Evolutionary conservation across 108 stramenopile genomes (phyloP).

Genomic region (Fistulifera pelliculosa): DNA sequence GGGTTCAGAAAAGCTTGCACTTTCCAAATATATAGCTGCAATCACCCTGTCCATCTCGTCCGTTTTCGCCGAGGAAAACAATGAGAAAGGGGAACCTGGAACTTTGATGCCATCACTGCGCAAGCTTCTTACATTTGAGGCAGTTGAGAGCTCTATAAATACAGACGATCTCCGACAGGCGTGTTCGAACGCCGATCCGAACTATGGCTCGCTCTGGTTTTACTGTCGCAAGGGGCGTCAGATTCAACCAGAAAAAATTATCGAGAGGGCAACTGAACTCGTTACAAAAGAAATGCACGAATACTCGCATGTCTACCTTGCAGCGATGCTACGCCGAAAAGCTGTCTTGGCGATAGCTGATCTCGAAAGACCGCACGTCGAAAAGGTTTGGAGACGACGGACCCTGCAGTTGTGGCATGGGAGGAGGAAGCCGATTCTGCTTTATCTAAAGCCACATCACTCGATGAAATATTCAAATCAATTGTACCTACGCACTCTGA

Average conservation of each 20-base stretch:
- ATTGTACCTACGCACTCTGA: slow-evolving; percentile 11
- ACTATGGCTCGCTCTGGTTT: slow-evolving; percentile 95
- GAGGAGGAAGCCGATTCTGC: slow-evolving; percentile 31
- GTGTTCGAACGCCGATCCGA: slow-evolving; percentile 94
- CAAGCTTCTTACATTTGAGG: neutral
- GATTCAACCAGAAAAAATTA: slow-evolving; percentile 73
- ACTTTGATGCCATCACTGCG: neutral
- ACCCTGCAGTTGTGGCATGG: slow-evolving; percentile 21
- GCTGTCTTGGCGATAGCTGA: slow-evolving; percentile 36
- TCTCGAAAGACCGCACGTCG: slow-evolving; percentile 10
- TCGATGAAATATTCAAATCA: slow-evolving; percentile 29
- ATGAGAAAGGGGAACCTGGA: neutral
- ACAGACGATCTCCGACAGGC: slow-evolving; percentile 47
- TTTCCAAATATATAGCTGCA: slow-evolving; percentile 3
- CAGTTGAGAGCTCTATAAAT: slow-evolving; percentile 4
- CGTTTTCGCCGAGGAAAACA: neutral
- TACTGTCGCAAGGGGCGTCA: slow-evolving; percentile 71
- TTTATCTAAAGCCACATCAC: slow-evolving; percentile 35
- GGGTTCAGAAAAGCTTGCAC: neutral
- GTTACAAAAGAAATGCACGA: slow-evolving; percentile 39
- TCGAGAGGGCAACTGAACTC: slow-evolving; percentile 40
- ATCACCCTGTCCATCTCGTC: slow-evolving; percentile 2
- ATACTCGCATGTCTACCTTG: slow-evolving; percentile 53
- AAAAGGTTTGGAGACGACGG: slow-evolving; percentile 4
- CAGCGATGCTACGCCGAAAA: slow-evolving; percentile 51